Base-by-base conservation (phyloP, 129 eudicot genomes). In the Solidago caesia region DNA sequence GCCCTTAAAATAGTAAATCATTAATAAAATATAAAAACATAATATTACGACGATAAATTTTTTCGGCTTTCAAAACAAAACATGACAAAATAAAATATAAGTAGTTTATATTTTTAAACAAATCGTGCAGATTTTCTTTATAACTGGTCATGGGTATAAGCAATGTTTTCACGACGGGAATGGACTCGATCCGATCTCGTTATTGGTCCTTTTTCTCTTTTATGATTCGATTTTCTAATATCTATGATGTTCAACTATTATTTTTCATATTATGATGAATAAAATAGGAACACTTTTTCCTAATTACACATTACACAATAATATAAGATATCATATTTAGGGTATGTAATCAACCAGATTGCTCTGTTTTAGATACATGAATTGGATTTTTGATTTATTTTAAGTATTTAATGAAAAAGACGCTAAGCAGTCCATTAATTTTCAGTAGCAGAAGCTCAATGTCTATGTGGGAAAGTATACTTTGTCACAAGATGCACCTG, bases 351-450 rank as follows among this genome's bases (percentile, higher is more conserved):
- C 10, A 47, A 68, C 21, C 73, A 68, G 27, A 48, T 27, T 46
- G 57, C 59, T 48, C 44, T n/a, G 59, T 68, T 68, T 68, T 12
- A 10, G 52, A 66, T 66, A 66, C 49, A 66, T 43, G 27, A 14
- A 44, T 14, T 66, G 49, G 25, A 15, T 8, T 66, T 44, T 16
- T 43, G 6, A 44, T 66, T 44, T 67, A 21, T 33, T 33, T 1
- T 11, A 16, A 67, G 9, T 67, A 21, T 67, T 4, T 67, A 9
- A 2, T 45, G 57, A 67, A 67, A 46, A 67, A 45, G n/a, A 67
- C 44, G 71, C 41, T 46, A 67, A 67, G 15, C 16, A 21, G n/a
- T 43, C 7, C 11, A 4, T 29, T 65, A 65, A 7, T 0, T 44
- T 44, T 43, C 12, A 65, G 39, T 5, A 15, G 52, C 14, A 42